These are phyloP conservation scores for Chamaecyparis obtusa DNA, from an alignment of 75 land plant species.

Conservation along the genomic window DNA sequence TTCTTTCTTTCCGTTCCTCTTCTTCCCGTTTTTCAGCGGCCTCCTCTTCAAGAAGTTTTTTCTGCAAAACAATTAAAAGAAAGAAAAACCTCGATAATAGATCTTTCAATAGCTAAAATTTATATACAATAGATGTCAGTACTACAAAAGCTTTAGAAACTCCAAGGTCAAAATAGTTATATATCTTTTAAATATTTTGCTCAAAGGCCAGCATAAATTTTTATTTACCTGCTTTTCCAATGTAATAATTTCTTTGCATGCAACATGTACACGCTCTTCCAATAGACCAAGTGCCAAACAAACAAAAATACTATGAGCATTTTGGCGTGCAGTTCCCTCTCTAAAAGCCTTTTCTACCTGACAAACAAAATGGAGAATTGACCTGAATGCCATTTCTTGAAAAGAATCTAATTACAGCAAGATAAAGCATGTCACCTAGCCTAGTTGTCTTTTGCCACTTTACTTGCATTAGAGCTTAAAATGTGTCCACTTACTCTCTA, in stretches of 20 bases:
- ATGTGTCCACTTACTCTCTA: not conserved
- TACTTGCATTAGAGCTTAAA: not conserved
- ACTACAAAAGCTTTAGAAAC: not conserved
- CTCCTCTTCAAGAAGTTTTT: conserved; percentile 96
- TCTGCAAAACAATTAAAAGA: conserved; percentile 45
- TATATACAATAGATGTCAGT: not conserved
- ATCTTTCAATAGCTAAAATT: conserved; percentile 6
- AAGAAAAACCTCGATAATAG: not conserved
- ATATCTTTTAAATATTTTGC: not conserved
- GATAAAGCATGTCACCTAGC: not conserved
- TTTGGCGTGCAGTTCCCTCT: conserved; percentile 99
- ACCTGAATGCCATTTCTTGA: not conserved
- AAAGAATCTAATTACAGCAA: not conserved
- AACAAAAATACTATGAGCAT: conserved; percentile 97
- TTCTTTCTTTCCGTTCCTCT: conserved; percentile 90
- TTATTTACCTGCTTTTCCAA: conserved; percentile 89
- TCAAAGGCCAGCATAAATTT: conserved; percentile 6
- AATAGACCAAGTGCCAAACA: conserved; percentile 82
- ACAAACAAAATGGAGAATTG: not conserved
- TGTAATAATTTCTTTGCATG: conserved; percentile 96
- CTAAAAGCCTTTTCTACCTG: conserved; percentile 99
- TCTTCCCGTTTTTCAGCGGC: conserved; percentile 96
- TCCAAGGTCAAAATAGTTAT: not conserved
- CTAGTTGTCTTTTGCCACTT: not conserved
- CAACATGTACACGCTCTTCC: conserved; percentile 97